These are phyloP conservation scores for Echinochloa phyllopogon DNA, from an alignment of 176 grass and related monocot genomes.

Conservation along the genomic window DNA sequence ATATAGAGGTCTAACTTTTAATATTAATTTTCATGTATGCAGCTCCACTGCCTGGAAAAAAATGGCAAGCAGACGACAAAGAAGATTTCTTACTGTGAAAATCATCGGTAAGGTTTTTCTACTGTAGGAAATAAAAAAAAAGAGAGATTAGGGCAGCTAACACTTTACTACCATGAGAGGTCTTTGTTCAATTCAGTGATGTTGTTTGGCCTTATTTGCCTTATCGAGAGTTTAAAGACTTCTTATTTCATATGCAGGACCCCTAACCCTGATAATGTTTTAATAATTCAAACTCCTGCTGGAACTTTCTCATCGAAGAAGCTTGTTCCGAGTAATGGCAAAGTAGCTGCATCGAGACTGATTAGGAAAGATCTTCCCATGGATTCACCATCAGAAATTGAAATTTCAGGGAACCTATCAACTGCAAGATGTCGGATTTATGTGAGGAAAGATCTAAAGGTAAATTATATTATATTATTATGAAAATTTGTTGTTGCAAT, in stretches of 20 bases:
- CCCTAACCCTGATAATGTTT: slow-evolving; percentile 94
- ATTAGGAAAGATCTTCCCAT: slow-evolving; percentile 81
- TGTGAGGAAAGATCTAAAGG: slow-evolving; percentile 78
- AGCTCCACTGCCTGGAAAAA: slow-evolving; percentile 88
- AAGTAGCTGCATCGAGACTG: slow-evolving; percentile 72
- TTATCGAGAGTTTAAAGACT: slow-evolving; percentile 16
- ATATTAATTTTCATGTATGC: slow-evolving; percentile 42
- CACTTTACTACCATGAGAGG: background rate
- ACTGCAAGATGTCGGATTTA: slow-evolving; percentile 78
- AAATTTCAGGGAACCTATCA: slow-evolving; percentile 52
- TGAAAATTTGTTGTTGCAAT: slow-evolving; percentile 15
- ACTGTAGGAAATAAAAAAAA: background rate
- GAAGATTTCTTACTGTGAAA: slow-evolving; percentile 90
- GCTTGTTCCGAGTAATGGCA: slow-evolving; percentile 65
- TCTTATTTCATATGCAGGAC: slow-evolving; percentile 56
- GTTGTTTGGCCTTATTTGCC: slow-evolving; percentile 12
- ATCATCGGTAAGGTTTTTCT: slow-evolving; percentile 74
- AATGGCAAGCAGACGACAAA: slow-evolving; percentile 86
- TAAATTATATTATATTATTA: slow-evolving; percentile 39
- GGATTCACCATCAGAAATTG: slow-evolving; percentile 47
- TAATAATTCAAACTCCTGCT: slow-evolving; percentile 91
- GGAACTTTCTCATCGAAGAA: slow-evolving; percentile 97
- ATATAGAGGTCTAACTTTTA: slow-evolving; percentile 26
- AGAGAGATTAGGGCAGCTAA: background rate
- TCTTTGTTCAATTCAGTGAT: slow-evolving; percentile 22